phyloP scores from a whole-genome alignment of 164 flowering plant genomes.

The Kalanchoe fedtschenkoi region DNA sequence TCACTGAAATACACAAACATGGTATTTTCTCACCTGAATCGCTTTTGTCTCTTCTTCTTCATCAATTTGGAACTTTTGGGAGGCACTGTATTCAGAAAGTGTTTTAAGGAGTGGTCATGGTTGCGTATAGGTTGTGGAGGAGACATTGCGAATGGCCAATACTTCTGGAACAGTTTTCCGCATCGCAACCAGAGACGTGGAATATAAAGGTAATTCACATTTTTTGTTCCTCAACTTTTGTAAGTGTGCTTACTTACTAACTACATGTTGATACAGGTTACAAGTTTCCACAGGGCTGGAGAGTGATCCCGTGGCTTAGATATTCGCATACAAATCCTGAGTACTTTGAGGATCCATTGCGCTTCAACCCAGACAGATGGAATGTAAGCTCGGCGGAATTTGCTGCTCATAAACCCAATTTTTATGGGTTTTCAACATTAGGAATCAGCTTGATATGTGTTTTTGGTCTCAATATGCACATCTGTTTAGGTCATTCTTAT shows the following conservation, averaged over 20 bases:
- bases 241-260: too few relatives aligned
- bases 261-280: slow-evolving; percentile 24
- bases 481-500: too few relatives aligned
- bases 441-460: background rate
- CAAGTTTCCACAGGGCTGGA: slow-evolving; percentile 43
- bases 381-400: slow-evolving; percentile 20
- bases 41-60: background rate
- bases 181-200: slow-evolving; percentile 22
- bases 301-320: slow-evolving; percentile 26
- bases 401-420: background rate
- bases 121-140: slow-evolving; percentile 36
- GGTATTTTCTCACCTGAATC: slow-evolving; percentile 10
- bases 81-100: background rate
- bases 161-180: slow-evolving; percentile 27
- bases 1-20: slow-evolving; percentile 32
- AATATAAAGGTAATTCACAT: slow-evolving; percentile 28
- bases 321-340: slow-evolving; percentile 40
- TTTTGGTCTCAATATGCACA: background rate
- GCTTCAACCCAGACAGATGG: slow-evolving; percentile 57
- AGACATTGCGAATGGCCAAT: slow-evolving; percentile 46
- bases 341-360: slow-evolving; percentile 37
- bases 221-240: background rate
- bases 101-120: background rate
- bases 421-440: too few relatives aligned
- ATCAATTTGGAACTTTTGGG: background rate